Evolutionary conservation across 371 early-diverging fungal genomes (phyloP).

Genomic region (Ordospora pajunii): DNA sequence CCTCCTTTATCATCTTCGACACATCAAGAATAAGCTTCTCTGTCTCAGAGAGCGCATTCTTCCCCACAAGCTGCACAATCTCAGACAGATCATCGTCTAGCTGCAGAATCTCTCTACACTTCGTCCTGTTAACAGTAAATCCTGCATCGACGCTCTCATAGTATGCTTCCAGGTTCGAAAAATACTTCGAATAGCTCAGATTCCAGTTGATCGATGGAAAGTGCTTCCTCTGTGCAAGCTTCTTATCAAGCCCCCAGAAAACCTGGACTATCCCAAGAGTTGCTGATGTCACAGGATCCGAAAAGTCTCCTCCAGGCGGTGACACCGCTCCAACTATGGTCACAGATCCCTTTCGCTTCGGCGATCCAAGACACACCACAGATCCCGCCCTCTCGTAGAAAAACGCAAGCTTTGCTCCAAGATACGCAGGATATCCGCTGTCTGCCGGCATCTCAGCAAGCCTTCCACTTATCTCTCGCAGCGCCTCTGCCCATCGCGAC

Average conservation of each 20-base stretch:
- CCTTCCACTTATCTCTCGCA: constrained; percentile 99
- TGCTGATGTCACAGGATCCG: constrained; percentile 96
- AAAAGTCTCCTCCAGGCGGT: constrained; percentile 97
- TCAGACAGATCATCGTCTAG: constrained; percentile 94
- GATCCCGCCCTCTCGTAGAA: constrained; percentile 99
- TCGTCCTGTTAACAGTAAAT: constrained; percentile 76
- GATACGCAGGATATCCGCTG: constrained; percentile 97
- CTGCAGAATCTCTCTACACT: constrained; percentile 93
- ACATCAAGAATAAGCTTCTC: constrained; percentile 97
- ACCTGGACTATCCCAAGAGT: constrained; percentile 98
- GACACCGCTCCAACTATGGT: constrained; percentile 98
- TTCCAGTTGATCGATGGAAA: constrained; percentile 99
- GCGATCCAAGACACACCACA: constrained; percentile 84
- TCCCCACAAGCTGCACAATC: constrained; percentile 98
- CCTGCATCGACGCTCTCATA: constrained; percentile 86
- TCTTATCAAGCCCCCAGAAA: constrained; percentile 99
- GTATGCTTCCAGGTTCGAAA: constrained; percentile 82
- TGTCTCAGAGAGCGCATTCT: constrained; percentile 86
- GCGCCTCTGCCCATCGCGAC: constrained; percentile 99
- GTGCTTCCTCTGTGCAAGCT: constrained; percentile 99
- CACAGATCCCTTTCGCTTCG: constrained; percentile 83
- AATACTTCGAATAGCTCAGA: constrained; percentile 93
- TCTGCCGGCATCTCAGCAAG: constrained; percentile 99
- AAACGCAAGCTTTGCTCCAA: constrained; percentile 94
- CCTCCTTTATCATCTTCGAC: constrained; percentile 95